Percentiles rank a stretch among this genome's conserved stretches.
Evolutionary conservation across 2,329 filamentous ascomycete genomes (phyloP).

Genomic region (Akanthomyces lecanii): DNA sequence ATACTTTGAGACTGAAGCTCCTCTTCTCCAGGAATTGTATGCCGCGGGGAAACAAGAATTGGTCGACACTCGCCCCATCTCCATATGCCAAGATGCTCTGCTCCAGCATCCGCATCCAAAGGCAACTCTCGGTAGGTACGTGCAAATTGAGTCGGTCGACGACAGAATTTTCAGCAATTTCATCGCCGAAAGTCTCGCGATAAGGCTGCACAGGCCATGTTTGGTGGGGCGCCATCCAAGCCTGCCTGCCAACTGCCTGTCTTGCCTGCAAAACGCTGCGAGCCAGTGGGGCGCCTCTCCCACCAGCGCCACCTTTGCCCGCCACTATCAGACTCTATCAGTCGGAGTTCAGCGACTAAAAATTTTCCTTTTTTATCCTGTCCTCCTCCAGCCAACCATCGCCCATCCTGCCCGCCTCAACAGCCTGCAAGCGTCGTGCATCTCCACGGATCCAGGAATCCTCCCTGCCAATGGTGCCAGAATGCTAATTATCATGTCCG

Average conservation of each 20-base stretch:
- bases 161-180: conserved; percentile 6
- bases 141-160: background rate
- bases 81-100: background rate
- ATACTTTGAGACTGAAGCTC: background rate
- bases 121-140: background rate
- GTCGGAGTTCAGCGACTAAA: background rate
- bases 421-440: background rate
- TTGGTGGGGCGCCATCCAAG: background rate
- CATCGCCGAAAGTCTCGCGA: background rate
- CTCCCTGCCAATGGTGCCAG: background rate
- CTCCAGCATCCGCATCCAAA: background rate
- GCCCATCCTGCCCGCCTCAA: background rate
- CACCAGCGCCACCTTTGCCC: background rate
- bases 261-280: conserved; percentile 8
- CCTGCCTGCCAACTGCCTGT: background rate
- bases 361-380: background rate
- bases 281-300: conserved; percentile 3
- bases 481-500: background rate
- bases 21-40: background rate
- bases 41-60: background rate
- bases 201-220: conserved; percentile 15
- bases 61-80: background rate
- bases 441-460: conserved; percentile 1
- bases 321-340: too few species aligned
- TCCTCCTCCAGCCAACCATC: background rate